Conservation (phyloP, 2,329 filamentous ascomycete species). For the Colletotrichum paranaense region DNA sequence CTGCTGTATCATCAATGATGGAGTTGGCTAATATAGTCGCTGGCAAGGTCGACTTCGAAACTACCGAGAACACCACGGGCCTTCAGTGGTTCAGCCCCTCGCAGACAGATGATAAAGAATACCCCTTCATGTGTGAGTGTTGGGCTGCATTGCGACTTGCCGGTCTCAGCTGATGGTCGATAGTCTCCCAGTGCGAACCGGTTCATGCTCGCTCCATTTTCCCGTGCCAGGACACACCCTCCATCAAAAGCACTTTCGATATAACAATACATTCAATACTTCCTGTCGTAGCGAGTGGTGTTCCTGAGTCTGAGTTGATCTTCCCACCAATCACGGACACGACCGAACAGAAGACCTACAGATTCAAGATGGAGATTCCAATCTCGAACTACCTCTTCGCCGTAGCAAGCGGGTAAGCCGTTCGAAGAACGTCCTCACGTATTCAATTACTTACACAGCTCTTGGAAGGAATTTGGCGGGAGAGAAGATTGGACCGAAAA, state of each 20-base stretch:
- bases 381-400: conserved; percentile 96
- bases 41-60: conserved; percentile 76
- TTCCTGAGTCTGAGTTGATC: conserved; percentile 52
- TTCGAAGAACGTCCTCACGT: background rate
- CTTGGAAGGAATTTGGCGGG: conserved; percentile 78
- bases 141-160: background rate
- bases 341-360: conserved; percentile 62
- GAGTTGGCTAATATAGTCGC: conserved; percentile 54
- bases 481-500: conserved; percentile 87
- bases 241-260: conserved; percentile 91
- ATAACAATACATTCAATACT: conserved; percentile 89
- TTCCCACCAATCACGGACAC: background rate
- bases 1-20: background rate
- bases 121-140: conserved; percentile 82
- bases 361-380: conserved; percentile 88
- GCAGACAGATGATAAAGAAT: conserved; percentile 94
- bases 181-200: conserved; percentile 90
- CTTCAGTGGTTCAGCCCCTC: conserved; percentile 93
- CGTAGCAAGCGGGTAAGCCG: conserved; percentile 62
- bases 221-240: conserved; percentile 96
- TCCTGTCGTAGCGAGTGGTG: conserved; percentile 88
- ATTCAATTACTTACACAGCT: background rate
- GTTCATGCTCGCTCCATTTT: conserved; percentile 95
- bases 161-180: background rate
- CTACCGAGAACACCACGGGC: conserved; percentile 88